Evolutionary conservation across 2,329 filamentous ascomycete species (phyloP).

Genomic region (Xylaria sp.): DNA sequence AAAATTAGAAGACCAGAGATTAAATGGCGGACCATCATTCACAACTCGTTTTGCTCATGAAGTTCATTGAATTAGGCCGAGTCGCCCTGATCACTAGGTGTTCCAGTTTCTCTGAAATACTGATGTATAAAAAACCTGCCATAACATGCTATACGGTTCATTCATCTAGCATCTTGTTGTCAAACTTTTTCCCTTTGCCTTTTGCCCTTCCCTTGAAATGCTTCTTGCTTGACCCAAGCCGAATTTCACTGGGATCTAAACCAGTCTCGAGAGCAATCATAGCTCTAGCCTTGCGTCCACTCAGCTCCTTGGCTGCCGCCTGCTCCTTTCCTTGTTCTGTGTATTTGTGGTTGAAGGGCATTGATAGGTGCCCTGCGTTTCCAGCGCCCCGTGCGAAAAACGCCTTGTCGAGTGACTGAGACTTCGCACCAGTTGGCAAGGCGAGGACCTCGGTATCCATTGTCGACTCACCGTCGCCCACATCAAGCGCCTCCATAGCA

Average conservation of each 20-base stretch:
- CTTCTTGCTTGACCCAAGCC: slow-evolving; percentile 79
- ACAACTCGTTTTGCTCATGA: neutral
- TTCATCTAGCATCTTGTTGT: slow-evolving; percentile 52
- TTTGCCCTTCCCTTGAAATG: slow-evolving; percentile 86
- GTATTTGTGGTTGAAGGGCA: slow-evolving; percentile 92
- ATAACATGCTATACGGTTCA: slow-evolving; percentile 36
- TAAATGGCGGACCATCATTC: neutral
- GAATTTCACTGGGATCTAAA: slow-evolving; percentile 82
- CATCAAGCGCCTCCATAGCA: slow-evolving; percentile 59
- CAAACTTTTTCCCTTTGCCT: slow-evolving; percentile 66
- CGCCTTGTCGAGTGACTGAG: slow-evolving; percentile 81
- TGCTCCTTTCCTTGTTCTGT: slow-evolving; percentile 75
- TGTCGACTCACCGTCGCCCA: slow-evolving; percentile 53
- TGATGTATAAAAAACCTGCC: neutral
- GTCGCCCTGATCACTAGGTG: neutral
- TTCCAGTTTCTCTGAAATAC: neutral
- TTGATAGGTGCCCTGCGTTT: slow-evolving; percentile 73
- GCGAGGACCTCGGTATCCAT: slow-evolving; percentile 61
- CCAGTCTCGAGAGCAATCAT: slow-evolving; percentile 87
- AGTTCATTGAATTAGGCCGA: neutral
- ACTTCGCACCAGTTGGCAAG: slow-evolving; percentile 75
- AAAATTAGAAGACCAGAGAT: too few species aligned
- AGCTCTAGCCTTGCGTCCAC: slow-evolving; percentile 82
- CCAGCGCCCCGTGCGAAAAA: slow-evolving; percentile 74
- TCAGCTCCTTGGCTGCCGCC: slow-evolving; percentile 73